Base-by-base conservation (phyloP, 768 basidiomycete species). In the Lanmaoa pseudosensibilis region DNA sequence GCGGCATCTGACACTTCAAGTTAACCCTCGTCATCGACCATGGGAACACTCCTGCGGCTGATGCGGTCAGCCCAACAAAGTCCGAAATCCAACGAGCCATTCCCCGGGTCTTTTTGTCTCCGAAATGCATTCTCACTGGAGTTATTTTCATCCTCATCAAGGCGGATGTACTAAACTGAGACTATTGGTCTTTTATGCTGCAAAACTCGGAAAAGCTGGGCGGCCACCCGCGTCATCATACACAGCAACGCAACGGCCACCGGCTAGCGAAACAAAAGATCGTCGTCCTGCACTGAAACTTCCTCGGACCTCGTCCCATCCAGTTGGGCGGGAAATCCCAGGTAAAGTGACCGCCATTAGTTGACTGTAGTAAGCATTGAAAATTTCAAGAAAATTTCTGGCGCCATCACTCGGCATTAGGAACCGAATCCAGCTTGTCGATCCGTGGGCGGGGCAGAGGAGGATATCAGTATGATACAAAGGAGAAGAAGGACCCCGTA, bases 401-500 rank as follows among this genome's bases (percentile, higher is more conserved):
- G 58, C 58, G 61, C 56, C 64, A 60, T 66, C 57, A 60, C 54
- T 46, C 49, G 60, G 60, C 47, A 59, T 56, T 54, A 46, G 47
- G 54, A 46, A 37, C 47, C 45, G 41, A 54, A 56, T 58, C 36
- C 34, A 56, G 50, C 48, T 25, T 40, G 58, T 56, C 58, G 61
- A 67, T 67, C 62, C 46, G 56, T 54, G 54, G 34, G 65, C 54
- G 53, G 49, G 52, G 54, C 49, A 48, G 51, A 55, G 61, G 40
- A 47, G 33, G 49, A 40, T 43, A 50, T 47, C 12, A 49, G 18
- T 12, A 16, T n/a, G 32, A n/a, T 40, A 46, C 50, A 45, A 54
- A 32, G 39, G 21, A 19, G 38, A 36, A 4, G 25, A 40, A 50
- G 61, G 71, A 73, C 69, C 69, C 69, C 71, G 55, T 58, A 45